A percentile compares a stretch with the other conserved stretches of the same genome.
Evolutionary conservation across 768 basidiomycete genomes (phyloP).

Genomic region (Tephrocybe sp.): DNA sequence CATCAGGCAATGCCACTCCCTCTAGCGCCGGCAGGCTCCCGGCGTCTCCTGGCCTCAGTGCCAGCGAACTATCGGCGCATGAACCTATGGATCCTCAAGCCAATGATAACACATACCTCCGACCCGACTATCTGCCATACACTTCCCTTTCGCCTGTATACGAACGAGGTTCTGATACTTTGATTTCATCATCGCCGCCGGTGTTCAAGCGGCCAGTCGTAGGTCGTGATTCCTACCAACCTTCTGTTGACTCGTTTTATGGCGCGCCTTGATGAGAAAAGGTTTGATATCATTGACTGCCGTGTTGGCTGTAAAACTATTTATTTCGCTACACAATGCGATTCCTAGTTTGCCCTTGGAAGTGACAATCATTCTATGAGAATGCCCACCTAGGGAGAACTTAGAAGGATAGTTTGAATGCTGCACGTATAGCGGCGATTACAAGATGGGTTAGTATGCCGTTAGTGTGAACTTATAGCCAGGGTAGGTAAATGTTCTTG

Average conservation of each 20-base stretch:
- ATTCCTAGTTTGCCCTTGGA: too few relatives aligned
- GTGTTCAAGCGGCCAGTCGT: constrained; percentile 1
- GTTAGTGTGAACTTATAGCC: too few relatives aligned
- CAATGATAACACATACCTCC: constrained; percentile 1
- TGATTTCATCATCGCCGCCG: background rate
- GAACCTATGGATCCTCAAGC: constrained; percentile 28
- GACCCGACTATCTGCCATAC: constrained; percentile 5
- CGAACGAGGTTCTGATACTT: constrained; percentile 7
- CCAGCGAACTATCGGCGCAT: constrained; percentile 17
- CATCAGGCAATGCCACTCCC: constrained; percentile 12
- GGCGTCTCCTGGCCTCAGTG: constrained; percentile 28
- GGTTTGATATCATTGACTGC: background rate
- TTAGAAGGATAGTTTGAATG: too few relatives aligned
- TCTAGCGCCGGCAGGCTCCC: constrained; percentile 3
- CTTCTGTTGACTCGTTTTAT: constrained; percentile 43
- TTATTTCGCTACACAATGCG: background rate
- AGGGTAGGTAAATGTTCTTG: too few relatives aligned
- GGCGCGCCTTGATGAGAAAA: constrained; percentile 20
- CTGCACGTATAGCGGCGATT: too few relatives aligned
- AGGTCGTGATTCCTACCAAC: constrained; percentile 27
- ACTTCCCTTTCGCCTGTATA: constrained; percentile 13
- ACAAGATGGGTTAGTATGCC: too few relatives aligned
- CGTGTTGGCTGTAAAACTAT: background rate
- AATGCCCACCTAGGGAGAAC: too few relatives aligned
- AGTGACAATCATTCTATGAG: too few relatives aligned